Evolutionary conservation across 139 green algal species (phyloP), one percentile per base, ranked within the genome.

Genomic region (Chlorokybus atmophyticus): DNA sequence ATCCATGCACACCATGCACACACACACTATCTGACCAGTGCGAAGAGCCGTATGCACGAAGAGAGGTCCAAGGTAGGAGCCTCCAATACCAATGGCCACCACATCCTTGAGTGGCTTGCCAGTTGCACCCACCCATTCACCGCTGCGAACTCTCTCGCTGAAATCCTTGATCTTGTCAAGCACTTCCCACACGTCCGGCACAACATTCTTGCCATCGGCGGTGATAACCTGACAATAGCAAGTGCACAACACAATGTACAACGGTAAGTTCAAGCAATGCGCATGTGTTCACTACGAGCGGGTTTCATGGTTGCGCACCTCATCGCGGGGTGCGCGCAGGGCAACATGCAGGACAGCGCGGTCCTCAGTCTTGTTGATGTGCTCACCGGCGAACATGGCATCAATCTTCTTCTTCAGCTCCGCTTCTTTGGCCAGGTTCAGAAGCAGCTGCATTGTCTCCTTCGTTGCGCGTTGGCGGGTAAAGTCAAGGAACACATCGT

Each of bases 131-230:
- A 68, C 57, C 57, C 58, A 73, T 75, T 97, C 80, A 28, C 87
- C 90, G 50, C 70, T 83, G 56, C 91, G 83, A 28, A 93, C 87
- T 59, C 84, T 83, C 41, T 94, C 81, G 1, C 60, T 76, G 70
- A 97, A 99, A 8, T 32, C 67, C 76, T 95, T 94, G 82, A 97
- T 97, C 72, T 94, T 93, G 65, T 97, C 91, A 32, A 99, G 83
- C 50, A 99, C 92, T 31, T 82, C 81, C 79, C 82, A 92, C 50
- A 97, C 89, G n/a, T 94, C 84, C 14, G 83, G 82, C 25, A 96
- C 91, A n/a, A 95, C 85, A 64, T 99, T 82, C 32, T 77, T 71
- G 50, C 88, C 87, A 19, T 88, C 79, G 1, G 83, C 79, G 6
- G 76, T 74, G 27, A 96, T 89, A 40, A 61, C 25, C 62, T 67